Conservation (phyloP, 441 rosid genomes). For the Capsella rubella region DNA sequence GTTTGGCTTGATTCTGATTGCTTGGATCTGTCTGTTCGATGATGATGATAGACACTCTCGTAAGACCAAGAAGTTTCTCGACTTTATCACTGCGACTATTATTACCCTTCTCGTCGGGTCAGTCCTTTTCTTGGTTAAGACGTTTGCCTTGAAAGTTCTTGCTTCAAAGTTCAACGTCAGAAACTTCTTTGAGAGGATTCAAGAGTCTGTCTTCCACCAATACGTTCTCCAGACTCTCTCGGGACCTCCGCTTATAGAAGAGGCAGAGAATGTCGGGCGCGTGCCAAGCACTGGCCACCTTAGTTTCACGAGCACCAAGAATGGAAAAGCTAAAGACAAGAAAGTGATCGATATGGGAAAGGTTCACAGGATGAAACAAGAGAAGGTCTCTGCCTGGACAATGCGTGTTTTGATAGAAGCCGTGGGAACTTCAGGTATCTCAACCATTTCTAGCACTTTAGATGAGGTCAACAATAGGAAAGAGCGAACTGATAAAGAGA, state of each 20-base stretch:
- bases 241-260: constrained; percentile 78
- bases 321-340: constrained; percentile 53
- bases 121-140: constrained; percentile 72
- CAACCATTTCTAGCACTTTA: constrained; percentile 71
- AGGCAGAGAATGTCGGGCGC: constrained; percentile 59
- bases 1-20: constrained; percentile 64
- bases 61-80: constrained; percentile 52
- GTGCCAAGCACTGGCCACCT: constrained; percentile 57
- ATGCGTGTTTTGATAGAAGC: constrained; percentile 90
- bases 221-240: constrained; percentile 80
- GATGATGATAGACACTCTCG: constrained; percentile 51
- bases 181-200: constrained; percentile 86
- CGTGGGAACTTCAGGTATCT: constrained; percentile 68
- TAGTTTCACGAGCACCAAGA: constrained; percentile 58
- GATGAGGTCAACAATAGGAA: constrained; percentile 52
- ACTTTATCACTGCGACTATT: constrained; percentile 68
- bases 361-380: constrained; percentile 76
- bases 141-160: constrained; percentile 69
- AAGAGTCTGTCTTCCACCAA: constrained; percentile 86
- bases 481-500: constrained; percentile 63
- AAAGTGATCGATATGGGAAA: constrained; percentile 81
- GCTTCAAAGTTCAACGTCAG: constrained; percentile 85
- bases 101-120: constrained; percentile 67
- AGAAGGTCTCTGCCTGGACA: constrained; percentile 89
- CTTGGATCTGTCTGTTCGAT: constrained; percentile 71